Evolutionary conservation across 2,329 filamentous ascomycete genomes (phyloP).

Genomic region (Hymenotorrendiella dingleyae): DNA sequence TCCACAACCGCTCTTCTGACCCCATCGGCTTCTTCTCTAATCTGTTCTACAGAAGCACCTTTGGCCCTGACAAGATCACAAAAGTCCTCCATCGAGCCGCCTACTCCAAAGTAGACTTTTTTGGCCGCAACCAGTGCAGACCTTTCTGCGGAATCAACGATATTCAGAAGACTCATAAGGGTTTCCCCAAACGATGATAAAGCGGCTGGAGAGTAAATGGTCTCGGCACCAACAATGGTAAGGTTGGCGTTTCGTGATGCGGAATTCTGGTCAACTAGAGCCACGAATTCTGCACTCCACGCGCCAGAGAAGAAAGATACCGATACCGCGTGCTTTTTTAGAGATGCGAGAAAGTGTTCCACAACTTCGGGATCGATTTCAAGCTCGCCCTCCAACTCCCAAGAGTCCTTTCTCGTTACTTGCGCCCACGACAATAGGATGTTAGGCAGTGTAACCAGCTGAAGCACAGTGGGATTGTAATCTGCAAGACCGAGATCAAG

Average conservation of each 20-base stretch:
- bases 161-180: slow-evolving; percentile 51
- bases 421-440: slow-evolving; percentile 61
- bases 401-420: slow-evolving; percentile 12
- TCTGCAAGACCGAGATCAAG: slow-evolving; percentile 65
- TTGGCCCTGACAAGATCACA: slow-evolving; percentile 44
- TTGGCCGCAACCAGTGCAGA: slow-evolving; percentile 67
- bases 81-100: slow-evolving; percentile 75
- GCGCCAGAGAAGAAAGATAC: slow-evolving; percentile 68
- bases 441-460: slow-evolving; percentile 75
- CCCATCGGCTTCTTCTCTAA: slow-evolving; percentile 55
- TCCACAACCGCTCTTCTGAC: slow-evolving; percentile 55
- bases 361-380: slow-evolving; percentile 42
- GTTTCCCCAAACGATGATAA: slow-evolving; percentile 63
- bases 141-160: slow-evolving; percentile 30
- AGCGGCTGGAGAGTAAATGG: slow-evolving; percentile 74
- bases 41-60: slow-evolving; percentile 42
- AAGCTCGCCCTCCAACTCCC: slow-evolving; percentile 29
- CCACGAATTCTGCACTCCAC: slow-evolving; percentile 62
- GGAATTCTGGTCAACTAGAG: slow-evolving; percentile 39
- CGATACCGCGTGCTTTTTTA: slow-evolving; percentile 45
- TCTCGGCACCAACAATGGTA: slow-evolving; percentile 69
- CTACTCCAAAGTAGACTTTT: slow-evolving; percentile 77
- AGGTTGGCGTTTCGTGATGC: slow-evolving; percentile 26
- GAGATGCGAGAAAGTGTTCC: slow-evolving; percentile 48
- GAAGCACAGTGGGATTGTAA: slow-evolving; percentile 73